Base-by-base conservation (phyloP, 257 asterid genomes). In the Fraxinus anomala region DNA sequence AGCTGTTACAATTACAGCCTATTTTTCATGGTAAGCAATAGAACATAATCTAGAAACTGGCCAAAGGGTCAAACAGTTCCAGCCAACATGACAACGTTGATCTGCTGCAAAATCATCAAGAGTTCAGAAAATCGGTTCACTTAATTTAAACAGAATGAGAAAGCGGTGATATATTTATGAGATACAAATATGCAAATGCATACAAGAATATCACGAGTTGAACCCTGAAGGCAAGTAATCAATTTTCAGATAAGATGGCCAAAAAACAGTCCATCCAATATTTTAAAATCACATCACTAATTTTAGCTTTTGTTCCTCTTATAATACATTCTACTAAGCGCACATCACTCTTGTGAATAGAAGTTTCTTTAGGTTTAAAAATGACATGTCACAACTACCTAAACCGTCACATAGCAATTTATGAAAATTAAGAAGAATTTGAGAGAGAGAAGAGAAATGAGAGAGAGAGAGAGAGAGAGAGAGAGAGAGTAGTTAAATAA, bases 221-320 rank as follows among this genome's bases (percentile, higher is more conserved):
- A 89, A 75, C 99, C 98, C 97, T 94, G 87, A 77, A 80, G 72
- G 82, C 40, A 65, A 69, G 36, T 66, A 75, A 82, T 72, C 79
- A 74, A 44, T 71, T 76, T 74, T 33, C 47, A 80, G 76, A 73
- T 21, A 75, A 63, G 49, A 75, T 80, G 77, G 74, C 66, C 77
- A 66, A 39, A 66, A 33, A 16, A 73, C 76, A 77, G 3, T 44
- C 54, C 54, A 44, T 44, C 19, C 0, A 3, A 13, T 26, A 26
- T 26, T 26, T 26, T 26, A 26, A 26, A 26, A 26, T 44, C 54
- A 44, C 1, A 19, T 44, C 54, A 14, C 14, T 12, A 44, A 13
- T 44, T 44, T 44, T 13, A 44, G n/a, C n/a, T 11, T 44, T 44
- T 3, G 54, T 14, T 5, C 54, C 31, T 28, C 31, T 28, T 28